Evolutionary conservation across 192 early-diverging fungal species (phyloP).

Genomic region (Coemansia sp.): DNA sequence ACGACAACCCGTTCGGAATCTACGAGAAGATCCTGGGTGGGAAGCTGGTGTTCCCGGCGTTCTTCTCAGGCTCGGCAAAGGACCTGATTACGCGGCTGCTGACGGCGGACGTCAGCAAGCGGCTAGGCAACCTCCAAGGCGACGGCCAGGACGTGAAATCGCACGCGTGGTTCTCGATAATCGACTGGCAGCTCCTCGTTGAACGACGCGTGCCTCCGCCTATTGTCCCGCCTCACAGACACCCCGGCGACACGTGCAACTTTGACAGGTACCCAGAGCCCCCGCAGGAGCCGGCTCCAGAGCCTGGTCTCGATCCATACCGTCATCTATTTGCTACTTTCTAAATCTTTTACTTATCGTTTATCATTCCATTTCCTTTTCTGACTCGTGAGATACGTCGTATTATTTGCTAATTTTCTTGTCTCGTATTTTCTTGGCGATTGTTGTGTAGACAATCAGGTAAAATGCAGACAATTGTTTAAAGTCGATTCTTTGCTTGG

Average conservation of each 20-base stretch:
- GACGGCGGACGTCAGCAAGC: conserved; percentile 86
- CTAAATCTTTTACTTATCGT: conserved; percentile 35
- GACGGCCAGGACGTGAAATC: conserved; percentile 90
- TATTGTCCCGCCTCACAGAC: conserved; percentile 83
- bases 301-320: conserved; percentile 73
- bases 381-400: neutral
- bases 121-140: conserved; percentile 91
- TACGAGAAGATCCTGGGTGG: conserved; percentile 98
- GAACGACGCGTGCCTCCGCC: conserved; percentile 78
- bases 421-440: too few relatives aligned
- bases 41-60: conserved; percentile 82
- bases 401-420: neutral
- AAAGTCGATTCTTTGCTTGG: neutral
- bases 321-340: conserved; percentile 75
- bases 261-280: conserved; percentile 97
- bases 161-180: conserved; percentile 92
- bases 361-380: neutral
- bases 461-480: neutral
- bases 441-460: too few relatives aligned
- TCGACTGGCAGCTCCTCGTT: conserved; percentile 88
- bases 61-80: conserved; percentile 81
- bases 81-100: conserved; percentile 91
- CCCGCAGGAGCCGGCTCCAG: conserved; percentile 60
- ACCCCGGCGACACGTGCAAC: conserved; percentile 94
- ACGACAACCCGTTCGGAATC: conserved; percentile 97